These are phyloP conservation scores for Euphorbia celastroides DNA, from an alignment of 441 rosid genomes.

Conservation along the genomic window DNA sequence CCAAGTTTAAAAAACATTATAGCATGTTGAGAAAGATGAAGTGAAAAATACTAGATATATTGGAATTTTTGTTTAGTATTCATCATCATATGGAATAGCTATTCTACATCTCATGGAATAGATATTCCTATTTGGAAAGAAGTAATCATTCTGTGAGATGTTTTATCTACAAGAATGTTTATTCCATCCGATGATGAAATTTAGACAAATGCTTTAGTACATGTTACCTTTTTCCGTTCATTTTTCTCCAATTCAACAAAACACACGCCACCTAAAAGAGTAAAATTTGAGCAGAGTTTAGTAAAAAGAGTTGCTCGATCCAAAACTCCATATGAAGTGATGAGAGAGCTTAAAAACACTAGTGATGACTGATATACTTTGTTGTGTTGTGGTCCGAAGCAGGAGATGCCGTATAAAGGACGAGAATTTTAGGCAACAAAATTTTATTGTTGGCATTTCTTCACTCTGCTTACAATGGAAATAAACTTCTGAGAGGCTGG, in stretches of 20 bases:
- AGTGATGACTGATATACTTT: too few relatives aligned
- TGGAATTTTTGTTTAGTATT: too few relatives aligned
- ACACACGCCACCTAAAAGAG: background rate
- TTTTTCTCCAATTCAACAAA: too few relatives aligned
- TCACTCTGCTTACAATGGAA: conserved; percentile 20
- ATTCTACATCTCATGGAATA: too few relatives aligned
- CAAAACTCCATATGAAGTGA: background rate
- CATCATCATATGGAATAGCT: too few relatives aligned
- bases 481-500: conserved; percentile 22
- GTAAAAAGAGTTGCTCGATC: background rate
- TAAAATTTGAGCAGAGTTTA: background rate
- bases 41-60: too few relatives aligned
- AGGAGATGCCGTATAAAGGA: conserved; percentile 76
- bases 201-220: too few relatives aligned
- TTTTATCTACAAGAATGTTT: too few relatives aligned
- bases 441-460: conserved; percentile 20
- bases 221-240: too few relatives aligned
- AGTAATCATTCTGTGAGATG: too few relatives aligned
- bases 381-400: conserved; percentile 12
- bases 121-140: too few relatives aligned
- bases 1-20: background rate
- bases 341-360: background rate
- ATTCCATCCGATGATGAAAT: too few relatives aligned
- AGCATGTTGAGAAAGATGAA: background rate
- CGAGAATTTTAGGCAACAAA: conserved; percentile 41